These are phyloP conservation scores for Vigna mungo DNA, from an alignment of 306 rosid species.

Conservation along the genomic window DNA sequence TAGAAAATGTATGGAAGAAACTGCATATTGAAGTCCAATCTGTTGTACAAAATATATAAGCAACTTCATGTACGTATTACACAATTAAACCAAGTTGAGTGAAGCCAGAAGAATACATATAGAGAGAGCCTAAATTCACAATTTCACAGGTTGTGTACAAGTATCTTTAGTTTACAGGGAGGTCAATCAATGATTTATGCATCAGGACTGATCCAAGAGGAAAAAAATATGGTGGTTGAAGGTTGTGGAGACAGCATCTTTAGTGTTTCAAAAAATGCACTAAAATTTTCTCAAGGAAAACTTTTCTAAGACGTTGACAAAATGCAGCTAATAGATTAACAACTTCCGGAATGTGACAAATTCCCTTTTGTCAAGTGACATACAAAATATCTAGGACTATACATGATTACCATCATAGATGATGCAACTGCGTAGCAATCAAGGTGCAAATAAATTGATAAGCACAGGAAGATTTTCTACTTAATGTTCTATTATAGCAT, in stretches of 20 bases:
- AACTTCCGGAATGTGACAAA: no score
- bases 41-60: slow-evolving; percentile 2
- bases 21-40: background rate
- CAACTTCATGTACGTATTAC: slow-evolving; percentile 11
- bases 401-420: background rate
- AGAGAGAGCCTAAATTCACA: background rate
- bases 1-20: background rate
- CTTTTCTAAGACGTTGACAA: no score
- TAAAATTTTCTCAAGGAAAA: no score
- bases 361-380: slow-evolving; percentile 6
- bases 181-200: background rate
- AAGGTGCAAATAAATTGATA: background rate
- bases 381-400: background rate
- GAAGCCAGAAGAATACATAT: slow-evolving; percentile 15
- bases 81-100: slow-evolving; percentile 2
- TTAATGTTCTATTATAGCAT: no score
- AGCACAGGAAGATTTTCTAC: background rate
- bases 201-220: no score
- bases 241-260: no score
- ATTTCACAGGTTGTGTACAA: background rate
- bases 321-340: no score
- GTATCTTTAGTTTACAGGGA: background rate
- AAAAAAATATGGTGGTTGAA: no score
- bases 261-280: no score
- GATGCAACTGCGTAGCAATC: background rate